phyloP scores from a whole-genome alignment of 164 flowering plant species.

The Chloranthus sessilifolius region DNA sequence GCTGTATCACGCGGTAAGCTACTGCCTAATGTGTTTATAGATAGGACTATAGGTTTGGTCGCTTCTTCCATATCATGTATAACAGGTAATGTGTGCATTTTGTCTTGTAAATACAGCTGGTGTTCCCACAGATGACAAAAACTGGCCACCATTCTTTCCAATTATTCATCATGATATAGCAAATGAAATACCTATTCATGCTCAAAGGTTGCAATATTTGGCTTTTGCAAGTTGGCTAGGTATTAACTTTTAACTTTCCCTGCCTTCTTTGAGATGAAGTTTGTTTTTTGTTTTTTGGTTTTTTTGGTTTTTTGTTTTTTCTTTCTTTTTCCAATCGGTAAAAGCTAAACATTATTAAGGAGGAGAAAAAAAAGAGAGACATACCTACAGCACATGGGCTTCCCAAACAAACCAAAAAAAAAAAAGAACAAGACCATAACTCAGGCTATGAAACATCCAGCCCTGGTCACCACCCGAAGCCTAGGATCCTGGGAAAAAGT shows the following conservation, averaged over 20 bases:
- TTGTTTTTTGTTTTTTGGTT: not conserved
- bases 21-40: not conserved
- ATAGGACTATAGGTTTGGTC: not conserved
- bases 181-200: constrained; percentile 91
- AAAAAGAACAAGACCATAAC: too few relatives aligned
- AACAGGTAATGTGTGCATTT: not conserved
- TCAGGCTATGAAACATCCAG: too few relatives aligned
- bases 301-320: not conserved
- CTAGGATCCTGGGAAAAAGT: too few relatives aligned
- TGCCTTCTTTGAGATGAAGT: not conserved
- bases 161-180: constrained; percentile 97
- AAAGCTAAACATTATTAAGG: too few relatives aligned
- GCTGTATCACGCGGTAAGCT: constrained; percentile 66
- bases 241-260: constrained; percentile 22
- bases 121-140: constrained; percentile 64
- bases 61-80: not conserved
- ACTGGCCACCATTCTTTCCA: constrained; percentile 98
- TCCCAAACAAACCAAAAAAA: too few relatives aligned
- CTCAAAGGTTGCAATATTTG: constrained; percentile 91
- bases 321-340: too few relatives aligned
- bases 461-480: too few relatives aligned
- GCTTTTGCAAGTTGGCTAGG: constrained; percentile 99
- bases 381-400: too few relatives aligned
- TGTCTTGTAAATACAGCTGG: constrained; percentile 51
- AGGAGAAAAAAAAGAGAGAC: too few relatives aligned